Evolutionary conservation across 257 asterid species (phyloP).

Genomic region (Solanum stenotomum): DNA sequence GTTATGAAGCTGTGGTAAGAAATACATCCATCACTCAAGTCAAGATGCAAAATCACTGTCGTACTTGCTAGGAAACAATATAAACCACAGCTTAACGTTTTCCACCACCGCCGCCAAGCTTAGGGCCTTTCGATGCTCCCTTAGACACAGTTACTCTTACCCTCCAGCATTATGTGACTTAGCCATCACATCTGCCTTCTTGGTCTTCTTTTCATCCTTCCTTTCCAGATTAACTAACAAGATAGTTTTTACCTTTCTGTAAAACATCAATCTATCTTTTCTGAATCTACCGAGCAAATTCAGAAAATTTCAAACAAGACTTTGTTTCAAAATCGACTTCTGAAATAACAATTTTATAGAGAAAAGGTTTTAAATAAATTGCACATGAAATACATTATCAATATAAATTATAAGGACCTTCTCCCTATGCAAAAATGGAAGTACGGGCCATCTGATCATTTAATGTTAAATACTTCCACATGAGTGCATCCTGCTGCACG

Average conservation of each 20-base stretch:
- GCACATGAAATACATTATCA: neutral
- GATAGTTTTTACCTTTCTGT: too few species aligned
- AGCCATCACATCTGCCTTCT: neutral
- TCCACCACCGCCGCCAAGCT: conserved; percentile 43
- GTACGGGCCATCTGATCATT: neutral
- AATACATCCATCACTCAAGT: neutral
- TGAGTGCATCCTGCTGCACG: neutral
- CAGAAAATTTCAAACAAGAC: neutral
- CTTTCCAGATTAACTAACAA: too few species aligned
- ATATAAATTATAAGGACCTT: neutral
- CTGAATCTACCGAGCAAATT: neutral
- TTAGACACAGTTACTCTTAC: conserved; percentile 18
- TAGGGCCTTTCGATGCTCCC: conserved; percentile 30
- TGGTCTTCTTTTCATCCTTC: too few species aligned
- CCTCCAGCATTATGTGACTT: conserved; percentile 24
- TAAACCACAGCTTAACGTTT: conserved; percentile 18
- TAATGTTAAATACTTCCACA: neutral
- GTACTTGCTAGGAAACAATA: neutral
- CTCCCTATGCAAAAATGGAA: neutral
- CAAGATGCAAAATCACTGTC: neutral
- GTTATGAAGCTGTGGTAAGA: neutral
- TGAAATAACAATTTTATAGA: neutral
- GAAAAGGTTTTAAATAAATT: neutral
- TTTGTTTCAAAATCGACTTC: neutral
- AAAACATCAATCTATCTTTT: neutral